Base-by-base conservation (phyloP, 2,329 filamentous ascomycete genomes). In the Stemphylium beticola region DNA sequence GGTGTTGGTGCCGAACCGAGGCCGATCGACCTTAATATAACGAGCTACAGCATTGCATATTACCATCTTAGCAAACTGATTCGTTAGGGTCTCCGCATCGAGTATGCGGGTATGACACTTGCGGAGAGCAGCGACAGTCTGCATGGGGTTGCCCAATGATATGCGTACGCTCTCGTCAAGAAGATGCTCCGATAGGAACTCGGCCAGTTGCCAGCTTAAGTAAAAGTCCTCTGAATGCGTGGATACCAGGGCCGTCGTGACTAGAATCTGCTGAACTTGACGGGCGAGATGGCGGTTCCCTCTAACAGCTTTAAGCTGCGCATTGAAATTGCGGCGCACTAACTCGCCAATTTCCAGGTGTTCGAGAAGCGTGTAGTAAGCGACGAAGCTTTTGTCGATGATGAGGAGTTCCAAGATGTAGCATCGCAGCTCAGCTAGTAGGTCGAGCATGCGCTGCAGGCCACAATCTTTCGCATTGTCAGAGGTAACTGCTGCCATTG, bases 261-360 rank as follows among this genome's bases (percentile, higher is more conserved):
- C 39, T 9, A 51, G 14, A 24, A 51, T 51, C 12, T 45, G 48
- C 24, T 18, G 33, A 24, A 51, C 40, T 22, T 51, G 40, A 38
- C 10, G 18, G 39, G 48, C 48, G 24, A 51, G 40, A 45, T 22
- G 4, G 22, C 14, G 26, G 34, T 45, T 3, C 18, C 7, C 33
- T 15, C 24, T 51, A 26, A 51, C 11, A 14, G 26, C 32, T 31
- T 29, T 45, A 9, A 51, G 38, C 34, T 51, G 40, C 40, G 40
- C 2, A 4, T 38, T 37, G 24, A 51, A 39, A 32, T 51, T 51
- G 48, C 48, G 45, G 33, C 48, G 40, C 12, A 51, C 40, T 6
- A 51, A 17, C 6, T 51, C 48, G 12, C 48, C 2, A 20, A 51
- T n/a, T 9, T 51, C 48, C 0, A 14, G 32, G 4, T 51, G 40